Evolutionary conservation across 2,329 filamentous ascomycete species (phyloP), one percentile per base, ranked within the genome.

Genomic region (Colletotrichum chlorophyti): DNA sequence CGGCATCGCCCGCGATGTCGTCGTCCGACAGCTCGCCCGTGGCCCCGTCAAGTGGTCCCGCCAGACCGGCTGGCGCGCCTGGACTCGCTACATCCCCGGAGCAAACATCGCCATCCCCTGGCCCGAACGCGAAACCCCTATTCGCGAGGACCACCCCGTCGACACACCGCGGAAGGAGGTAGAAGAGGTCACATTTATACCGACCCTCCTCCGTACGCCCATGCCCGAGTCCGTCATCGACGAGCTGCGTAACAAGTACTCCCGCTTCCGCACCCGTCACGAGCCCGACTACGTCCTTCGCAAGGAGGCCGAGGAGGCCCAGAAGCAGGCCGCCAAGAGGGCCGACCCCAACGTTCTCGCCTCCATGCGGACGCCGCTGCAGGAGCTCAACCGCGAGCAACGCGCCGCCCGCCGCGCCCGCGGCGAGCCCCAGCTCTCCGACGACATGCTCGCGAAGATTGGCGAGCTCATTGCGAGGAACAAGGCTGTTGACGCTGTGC

Each of bases 181-280:
- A 57, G 91, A 96, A 68, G 82, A 86, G 63, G 81, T 79, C 68
- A 91, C 90, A 1, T 97, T 91, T 71, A 80, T 88, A 52, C 93
- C 93, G n/a, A 90, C 86, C 31, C 80, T 98, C 21, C 79, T 93
- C 24, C 79, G 83, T 14, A 83, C 90, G 23, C 94, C 94, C 12
- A 91, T 97, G 83, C 93, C 94, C 5, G 75, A 80, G 26, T 77
- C 75, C n/a, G 83, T 97, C 32, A 83, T 96, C 64, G 88, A 97
- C 72, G 94, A 98, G 79, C 80, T 98, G 70, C 84, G 93, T 70
- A 89, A 90, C 79, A 89, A 87, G 71, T 96, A 88, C 82, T 91
- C 88, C 65, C 86, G 83, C 67, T 95, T 93, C 85, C 83, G 93
- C 68, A 92, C 88, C 50, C 82, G 91, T 43, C 91, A 96, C 76